Conservation (phyloP, 441 rosid species). For the Eruca vesicaria region DNA sequence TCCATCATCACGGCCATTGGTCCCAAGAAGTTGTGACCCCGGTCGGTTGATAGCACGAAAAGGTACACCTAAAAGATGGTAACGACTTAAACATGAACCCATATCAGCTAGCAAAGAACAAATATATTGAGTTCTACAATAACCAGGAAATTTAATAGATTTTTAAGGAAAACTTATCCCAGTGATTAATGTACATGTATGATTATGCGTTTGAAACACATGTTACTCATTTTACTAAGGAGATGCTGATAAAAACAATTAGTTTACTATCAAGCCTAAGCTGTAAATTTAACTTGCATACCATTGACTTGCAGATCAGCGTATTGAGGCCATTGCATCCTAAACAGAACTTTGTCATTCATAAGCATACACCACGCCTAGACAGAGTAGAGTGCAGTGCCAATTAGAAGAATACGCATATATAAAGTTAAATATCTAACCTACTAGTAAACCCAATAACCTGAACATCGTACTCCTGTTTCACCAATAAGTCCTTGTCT, state of each 20-base stretch:
- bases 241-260: not conserved
- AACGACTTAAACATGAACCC: not conserved
- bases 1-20: slow-evolving; percentile 97
- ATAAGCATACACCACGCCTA: slow-evolving; percentile 99
- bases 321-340: slow-evolving; percentile 99
- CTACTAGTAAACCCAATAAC: slow-evolving; percentile 40
- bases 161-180: not conserved
- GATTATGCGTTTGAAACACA: not conserved
- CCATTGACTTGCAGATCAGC: slow-evolving; percentile 94
- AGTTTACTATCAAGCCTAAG: not conserved
- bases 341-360: slow-evolving; percentile 86
- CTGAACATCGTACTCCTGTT: slow-evolving; percentile 83
- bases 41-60: slow-evolving; percentile 86
- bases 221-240: not conserved
- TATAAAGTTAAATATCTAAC: not conserved
- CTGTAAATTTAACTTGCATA: slow-evolving; percentile 34
- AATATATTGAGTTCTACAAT: not conserved
- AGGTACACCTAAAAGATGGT: slow-evolving; percentile 48
- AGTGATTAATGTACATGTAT: not conserved
- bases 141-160: not conserved
- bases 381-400: slow-evolving; percentile 15
- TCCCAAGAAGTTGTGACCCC: slow-evolving; percentile 81
- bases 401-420: slow-evolving; percentile 13
- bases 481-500: slow-evolving; percentile 61
- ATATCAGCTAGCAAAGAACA: not conserved